These are phyloP conservation scores for Paecilomyces niveus DNA, from an alignment of 2,329 filamentous ascomycete genomes.

Conservation along the genomic window DNA sequence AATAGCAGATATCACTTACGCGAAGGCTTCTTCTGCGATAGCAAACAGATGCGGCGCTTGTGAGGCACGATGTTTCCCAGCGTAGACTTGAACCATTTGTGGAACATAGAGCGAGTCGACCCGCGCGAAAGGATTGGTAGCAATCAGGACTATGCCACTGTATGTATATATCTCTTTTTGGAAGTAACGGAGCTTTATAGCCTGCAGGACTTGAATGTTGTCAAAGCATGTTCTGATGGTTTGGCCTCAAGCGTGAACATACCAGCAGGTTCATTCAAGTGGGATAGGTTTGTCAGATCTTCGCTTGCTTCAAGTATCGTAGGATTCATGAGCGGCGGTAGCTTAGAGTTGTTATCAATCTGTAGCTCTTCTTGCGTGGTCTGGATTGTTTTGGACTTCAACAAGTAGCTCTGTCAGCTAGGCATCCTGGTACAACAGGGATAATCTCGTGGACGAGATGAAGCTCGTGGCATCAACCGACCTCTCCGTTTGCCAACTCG, in stretches of 20 bases:
- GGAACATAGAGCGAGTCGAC: constrained; percentile 98
- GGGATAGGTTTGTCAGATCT: constrained; percentile 92
- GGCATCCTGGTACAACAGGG: neutral
- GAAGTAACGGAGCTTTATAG: constrained; percentile 90
- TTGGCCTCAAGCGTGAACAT: constrained; percentile 27
- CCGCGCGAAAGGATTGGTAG: constrained; percentile 93
- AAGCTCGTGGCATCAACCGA: constrained; percentile 32
- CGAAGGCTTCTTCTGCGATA: constrained; percentile 97
- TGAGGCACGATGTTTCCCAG: constrained; percentile 90
- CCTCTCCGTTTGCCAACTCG: constrained; percentile 86
- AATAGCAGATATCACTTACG: constrained; percentile 49
- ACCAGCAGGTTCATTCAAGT: constrained; percentile 98
- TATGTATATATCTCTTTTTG: constrained; percentile 99
- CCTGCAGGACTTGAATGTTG: constrained; percentile 69
- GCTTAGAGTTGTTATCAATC: constrained; percentile 65
- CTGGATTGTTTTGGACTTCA: constrained; percentile 69
- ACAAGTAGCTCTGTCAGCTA: constrained; percentile 5
- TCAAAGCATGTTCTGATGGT: constrained; percentile 16
- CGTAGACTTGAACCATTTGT: constrained; percentile 99
- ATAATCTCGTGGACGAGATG: neutral
- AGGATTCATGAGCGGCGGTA: constrained; percentile 96
- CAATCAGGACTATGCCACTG: constrained; percentile 96
- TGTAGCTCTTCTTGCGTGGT: constrained; percentile 70
- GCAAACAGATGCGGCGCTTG: constrained; percentile 97
- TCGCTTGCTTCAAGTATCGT: constrained; percentile 97